phyloP scores from a whole-genome alignment of 352 stramenopile species.

The Phytopythium boreale region DNA sequence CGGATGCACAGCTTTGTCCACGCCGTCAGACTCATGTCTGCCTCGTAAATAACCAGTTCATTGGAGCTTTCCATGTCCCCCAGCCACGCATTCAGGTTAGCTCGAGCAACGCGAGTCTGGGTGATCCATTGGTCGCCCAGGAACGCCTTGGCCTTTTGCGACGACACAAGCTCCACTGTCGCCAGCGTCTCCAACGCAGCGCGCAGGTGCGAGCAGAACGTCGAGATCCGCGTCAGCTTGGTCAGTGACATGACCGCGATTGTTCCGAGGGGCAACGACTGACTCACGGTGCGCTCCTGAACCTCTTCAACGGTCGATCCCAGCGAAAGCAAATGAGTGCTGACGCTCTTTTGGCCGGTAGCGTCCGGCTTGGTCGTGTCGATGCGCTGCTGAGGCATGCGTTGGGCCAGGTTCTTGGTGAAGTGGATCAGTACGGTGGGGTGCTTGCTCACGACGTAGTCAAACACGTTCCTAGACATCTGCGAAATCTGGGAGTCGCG shows the following conservation, averaged over 20 bases:
- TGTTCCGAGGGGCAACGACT: slow-evolving; percentile 55
- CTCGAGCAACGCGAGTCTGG: slow-evolving; percentile 56
- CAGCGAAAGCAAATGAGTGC: slow-evolving; percentile 60
- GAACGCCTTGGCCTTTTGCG: slow-evolving; percentile 55
- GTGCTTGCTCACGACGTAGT: slow-evolving; percentile 72
- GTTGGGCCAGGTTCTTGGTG: slow-evolving; percentile 67
- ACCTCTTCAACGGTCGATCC: slow-evolving; percentile 22
- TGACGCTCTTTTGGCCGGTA: slow-evolving; percentile 27
- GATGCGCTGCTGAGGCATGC: slow-evolving; percentile 41
- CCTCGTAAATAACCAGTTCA: slow-evolving; percentile 82
- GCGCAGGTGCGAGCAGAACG: slow-evolving; percentile 70
- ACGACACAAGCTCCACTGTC: slow-evolving; percentile 68
- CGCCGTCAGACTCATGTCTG: slow-evolving; percentile 57
- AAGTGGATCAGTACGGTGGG: slow-evolving; percentile 78
- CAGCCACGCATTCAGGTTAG: slow-evolving; percentile 78
- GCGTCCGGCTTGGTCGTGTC: slow-evolving; percentile 33
- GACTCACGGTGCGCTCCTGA: slow-evolving; percentile 18
- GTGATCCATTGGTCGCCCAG: slow-evolving; percentile 70
- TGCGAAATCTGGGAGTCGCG: slow-evolving; percentile 86
- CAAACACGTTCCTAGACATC: slow-evolving; percentile 85
- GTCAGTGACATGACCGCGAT: slow-evolving; percentile 78
- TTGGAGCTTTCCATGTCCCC: slow-evolving; percentile 76
- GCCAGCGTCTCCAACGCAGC: slow-evolving; percentile 62
- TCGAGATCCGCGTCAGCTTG: slow-evolving; percentile 68
- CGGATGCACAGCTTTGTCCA: slow-evolving; percentile 86